Percentiles rank a stretch among this genome's conserved stretches.
Conservation (phyloP, 2,329 filamentous ascomycete genomes). For the Pestalotiopsis sp. region DNA sequence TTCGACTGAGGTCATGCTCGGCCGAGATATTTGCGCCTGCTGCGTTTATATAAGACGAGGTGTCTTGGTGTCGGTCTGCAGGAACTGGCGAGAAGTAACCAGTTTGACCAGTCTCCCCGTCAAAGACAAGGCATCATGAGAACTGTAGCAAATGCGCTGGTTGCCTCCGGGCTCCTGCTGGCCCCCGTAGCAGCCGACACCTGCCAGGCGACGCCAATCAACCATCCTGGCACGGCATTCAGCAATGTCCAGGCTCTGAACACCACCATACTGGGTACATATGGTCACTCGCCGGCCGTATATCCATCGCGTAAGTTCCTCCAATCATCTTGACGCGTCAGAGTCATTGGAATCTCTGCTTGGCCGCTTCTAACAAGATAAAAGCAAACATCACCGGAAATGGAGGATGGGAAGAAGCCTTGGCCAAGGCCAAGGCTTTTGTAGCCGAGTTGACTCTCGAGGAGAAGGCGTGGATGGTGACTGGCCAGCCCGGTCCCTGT, state of each 20-base stretch:
- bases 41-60: neutral
- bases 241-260: slow-evolving; percentile 42
- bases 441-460: slow-evolving; percentile 20
- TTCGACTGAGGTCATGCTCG: neutral
- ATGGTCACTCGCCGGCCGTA: slow-evolving; percentile 39
- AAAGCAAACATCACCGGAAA: slow-evolving; percentile 38
- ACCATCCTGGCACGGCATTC: slow-evolving; percentile 27
- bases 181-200: neutral
- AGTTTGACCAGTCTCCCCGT: neutral
- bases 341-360: neutral
- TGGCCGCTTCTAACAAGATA: slow-evolving; percentile 11
- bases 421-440: slow-evolving; percentile 37
- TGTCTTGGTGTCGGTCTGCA: neutral
- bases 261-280: slow-evolving; percentile 41
- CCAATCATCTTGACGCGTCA: too few relatives aligned
- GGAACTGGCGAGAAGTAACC: neutral
- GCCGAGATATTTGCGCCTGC: neutral
- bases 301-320: slow-evolving; percentile 39
- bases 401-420: slow-evolving; percentile 37
- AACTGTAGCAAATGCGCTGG: neutral
- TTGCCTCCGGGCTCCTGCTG: neutral
- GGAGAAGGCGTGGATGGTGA: slow-evolving; percentile 22
- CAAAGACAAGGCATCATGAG: neutral
- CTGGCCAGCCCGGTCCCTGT: slow-evolving; percentile 18
- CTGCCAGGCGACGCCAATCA: neutral